phyloP scores from a whole-genome alignment of 2,329 filamentous ascomycete species.

The Venturia pyrina region DNA sequence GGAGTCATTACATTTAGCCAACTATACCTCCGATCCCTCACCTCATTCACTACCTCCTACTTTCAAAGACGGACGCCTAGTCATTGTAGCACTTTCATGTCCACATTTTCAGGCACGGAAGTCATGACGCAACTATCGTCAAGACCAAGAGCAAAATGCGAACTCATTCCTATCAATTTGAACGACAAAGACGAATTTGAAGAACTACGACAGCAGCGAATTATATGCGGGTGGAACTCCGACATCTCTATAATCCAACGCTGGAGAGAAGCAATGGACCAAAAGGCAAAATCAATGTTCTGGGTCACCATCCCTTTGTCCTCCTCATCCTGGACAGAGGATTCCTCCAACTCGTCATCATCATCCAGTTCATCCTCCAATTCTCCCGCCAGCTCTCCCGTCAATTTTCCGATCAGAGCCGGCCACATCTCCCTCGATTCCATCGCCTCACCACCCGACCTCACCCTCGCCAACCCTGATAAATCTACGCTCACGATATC shows the following conservation, averaged over 20 bases:
- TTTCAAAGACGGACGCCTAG: no score
- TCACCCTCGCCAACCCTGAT: not conserved
- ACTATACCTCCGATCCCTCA: not conserved
- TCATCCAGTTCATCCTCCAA: not conserved
- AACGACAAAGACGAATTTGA: not conserved
- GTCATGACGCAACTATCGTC: not conserved
- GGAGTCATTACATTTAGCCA: not conserved
- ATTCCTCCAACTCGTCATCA: not conserved
- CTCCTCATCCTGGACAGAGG: not conserved
- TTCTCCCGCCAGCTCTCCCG: no score
- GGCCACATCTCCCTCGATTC: not conserved
- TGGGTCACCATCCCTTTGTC: not conserved
- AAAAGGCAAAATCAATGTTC: constrained; percentile 5
- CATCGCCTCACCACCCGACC: not conserved
- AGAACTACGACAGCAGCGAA: not conserved
- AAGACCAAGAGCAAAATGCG: not conserved
- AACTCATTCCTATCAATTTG: not conserved
- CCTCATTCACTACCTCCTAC: not conserved
- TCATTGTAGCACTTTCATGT: not conserved
- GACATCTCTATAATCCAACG: not conserved
- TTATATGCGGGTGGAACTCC: not conserved
- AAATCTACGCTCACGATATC: no score
- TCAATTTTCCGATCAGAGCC: not conserved
- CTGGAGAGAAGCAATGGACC: not conserved
- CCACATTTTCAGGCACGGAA: not conserved